Evolutionary conservation across 169 alveolate genomes (phyloP).

Genomic region (Plasmodium cynomolgi): DNA sequence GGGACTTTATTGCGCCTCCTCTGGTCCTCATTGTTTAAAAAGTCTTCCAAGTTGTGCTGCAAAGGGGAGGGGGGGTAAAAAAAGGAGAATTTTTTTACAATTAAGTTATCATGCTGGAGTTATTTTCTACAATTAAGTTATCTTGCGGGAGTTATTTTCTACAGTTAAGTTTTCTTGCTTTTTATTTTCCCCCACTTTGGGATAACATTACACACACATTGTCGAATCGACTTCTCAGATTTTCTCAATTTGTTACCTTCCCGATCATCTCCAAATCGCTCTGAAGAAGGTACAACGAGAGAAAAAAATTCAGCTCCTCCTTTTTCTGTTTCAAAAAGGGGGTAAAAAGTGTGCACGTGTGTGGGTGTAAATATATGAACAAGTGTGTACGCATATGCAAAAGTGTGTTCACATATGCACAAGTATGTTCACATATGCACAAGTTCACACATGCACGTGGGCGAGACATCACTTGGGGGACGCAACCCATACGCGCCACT

Average conservation of each 20-base stretch:
- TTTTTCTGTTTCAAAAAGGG: conserved; percentile 12
- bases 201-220: background rate
- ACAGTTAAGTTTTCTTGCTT: background rate
- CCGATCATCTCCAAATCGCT: conserved; percentile 25
- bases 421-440: background rate
- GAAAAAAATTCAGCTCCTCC: background rate
- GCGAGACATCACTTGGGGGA: background rate
- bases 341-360: background rate
- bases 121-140: background rate
- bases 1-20: conserved; percentile 22
- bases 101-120: background rate
- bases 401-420: too few species aligned
- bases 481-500: background rate
- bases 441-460: too few species aligned
- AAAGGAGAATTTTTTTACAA: background rate
- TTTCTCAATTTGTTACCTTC: conserved; percentile 2
- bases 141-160: too few species aligned
- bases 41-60: conserved; percentile 14
- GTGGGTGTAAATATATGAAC: background rate
- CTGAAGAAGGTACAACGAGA: conserved; percentile 11
- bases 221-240: background rate
- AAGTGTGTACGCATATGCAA: background rate
- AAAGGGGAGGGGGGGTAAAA: background rate
- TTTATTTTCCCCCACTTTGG: background rate
- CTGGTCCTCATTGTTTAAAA: background rate